These are phyloP conservation scores for Leptoxyphium fumago DNA, from an alignment of 2,329 filamentous ascomycete species.

Conservation along the genomic window DNA sequence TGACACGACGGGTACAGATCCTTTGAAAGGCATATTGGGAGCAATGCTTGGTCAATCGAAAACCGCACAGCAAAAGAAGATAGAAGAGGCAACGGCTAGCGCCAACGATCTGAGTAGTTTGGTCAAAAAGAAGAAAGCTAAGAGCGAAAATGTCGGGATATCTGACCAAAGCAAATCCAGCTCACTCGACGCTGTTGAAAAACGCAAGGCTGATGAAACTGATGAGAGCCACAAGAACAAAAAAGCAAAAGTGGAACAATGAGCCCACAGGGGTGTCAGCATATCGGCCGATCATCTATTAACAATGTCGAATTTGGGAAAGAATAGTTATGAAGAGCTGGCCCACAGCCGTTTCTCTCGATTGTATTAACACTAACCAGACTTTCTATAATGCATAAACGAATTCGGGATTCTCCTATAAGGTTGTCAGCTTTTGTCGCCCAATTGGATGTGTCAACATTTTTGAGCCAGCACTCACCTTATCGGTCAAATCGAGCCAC, in stretches of 20 bases:
- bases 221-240: background rate
- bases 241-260: background rate
- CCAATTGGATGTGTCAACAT: background rate
- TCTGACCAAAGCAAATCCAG: too few species aligned
- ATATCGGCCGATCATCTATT: too few species aligned
- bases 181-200: background rate
- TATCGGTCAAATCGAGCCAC: conserved; percentile 48
- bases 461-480: conserved; percentile 30
- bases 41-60: conserved; percentile 48
- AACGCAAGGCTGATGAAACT: background rate
- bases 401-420: conserved; percentile 1
- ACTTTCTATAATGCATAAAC: background rate
- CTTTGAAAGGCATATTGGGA: conserved; percentile 48
- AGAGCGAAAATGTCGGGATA: background rate
- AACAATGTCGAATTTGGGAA: too few species aligned
- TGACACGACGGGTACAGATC: conserved; percentile 24
- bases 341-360: too few species aligned
- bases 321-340: too few species aligned
- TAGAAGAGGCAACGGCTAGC: conserved; percentile 57
- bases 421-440: background rate
- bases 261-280: too few species aligned
- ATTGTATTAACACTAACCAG: too few species aligned
- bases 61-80: conserved; percentile 44
- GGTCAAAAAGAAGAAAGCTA: conserved; percentile 52
- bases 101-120: conserved; percentile 63